phyloP scores from a whole-genome alignment of 2,329 filamentous ascomycete species.

The Aspergillus oerlinghausenensis region DNA sequence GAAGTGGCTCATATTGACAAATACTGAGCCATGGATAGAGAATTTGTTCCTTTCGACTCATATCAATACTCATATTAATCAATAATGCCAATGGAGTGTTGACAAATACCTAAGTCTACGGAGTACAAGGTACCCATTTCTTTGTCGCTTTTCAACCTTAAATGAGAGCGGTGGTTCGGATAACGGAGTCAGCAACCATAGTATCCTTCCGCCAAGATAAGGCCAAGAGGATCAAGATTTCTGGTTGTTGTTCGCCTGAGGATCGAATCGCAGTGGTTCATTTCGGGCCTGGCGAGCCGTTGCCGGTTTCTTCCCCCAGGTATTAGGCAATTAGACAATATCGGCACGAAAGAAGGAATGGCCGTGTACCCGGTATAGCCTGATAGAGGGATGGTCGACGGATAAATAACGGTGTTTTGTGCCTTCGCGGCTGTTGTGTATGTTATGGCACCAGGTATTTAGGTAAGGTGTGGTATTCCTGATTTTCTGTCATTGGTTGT shows the following conservation, averaged over 20 bases:
- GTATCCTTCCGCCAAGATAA: slow-evolving; percentile 5
- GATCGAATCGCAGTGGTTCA: background rate
- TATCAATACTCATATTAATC: background rate
- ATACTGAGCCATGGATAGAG: background rate
- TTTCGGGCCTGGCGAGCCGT: background rate
- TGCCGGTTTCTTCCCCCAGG: background rate
- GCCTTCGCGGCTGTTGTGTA: background rate
- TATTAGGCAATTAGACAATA: background rate
- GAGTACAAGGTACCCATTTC: background rate
- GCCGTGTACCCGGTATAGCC: background rate
- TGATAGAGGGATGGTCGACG: background rate
- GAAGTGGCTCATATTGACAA: background rate
- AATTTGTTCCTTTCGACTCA: background rate
- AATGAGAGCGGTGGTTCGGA: background rate
- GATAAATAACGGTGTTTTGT: background rate
- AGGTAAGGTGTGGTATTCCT: background rate
- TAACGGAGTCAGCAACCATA: background rate
- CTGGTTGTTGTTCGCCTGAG: background rate
- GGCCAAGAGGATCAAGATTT: slow-evolving; percentile 15
- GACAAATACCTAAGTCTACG: background rate
- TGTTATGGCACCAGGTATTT: background rate
- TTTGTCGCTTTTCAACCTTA: background rate
- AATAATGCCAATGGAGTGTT: background rate
- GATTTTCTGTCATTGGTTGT: background rate
- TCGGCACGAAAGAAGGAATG: background rate